Percentiles rank a stretch among this genome's conserved stretches.
Evolutionary conservation across 2,329 filamentous ascomycete genomes (phyloP).

Genomic region (Colletotrichum gigasporum): DNA sequence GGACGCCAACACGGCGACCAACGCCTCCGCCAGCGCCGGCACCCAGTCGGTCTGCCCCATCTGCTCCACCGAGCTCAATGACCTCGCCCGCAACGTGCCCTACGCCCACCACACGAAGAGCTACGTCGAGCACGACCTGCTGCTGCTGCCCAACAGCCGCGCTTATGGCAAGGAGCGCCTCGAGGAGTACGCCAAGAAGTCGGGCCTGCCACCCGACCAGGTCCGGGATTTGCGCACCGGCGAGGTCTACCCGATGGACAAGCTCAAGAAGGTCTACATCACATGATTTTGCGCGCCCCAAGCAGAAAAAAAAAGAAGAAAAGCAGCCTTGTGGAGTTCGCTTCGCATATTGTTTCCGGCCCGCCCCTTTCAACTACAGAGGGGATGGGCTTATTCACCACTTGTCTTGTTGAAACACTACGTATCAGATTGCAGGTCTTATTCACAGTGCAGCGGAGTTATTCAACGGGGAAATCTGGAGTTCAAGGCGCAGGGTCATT

Average conservation of each 20-base stretch:
- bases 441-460: no score
- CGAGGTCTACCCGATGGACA: conserved; percentile 68
- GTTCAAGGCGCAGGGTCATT: no score
- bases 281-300: conserved; percentile 63
- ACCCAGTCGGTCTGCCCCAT: conserved; percentile 79
- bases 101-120: conserved; percentile 97
- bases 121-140: conserved; percentile 86
- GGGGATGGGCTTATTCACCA: no score
- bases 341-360: no score
- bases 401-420: no score
- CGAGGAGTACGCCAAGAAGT: conserved; percentile 80
- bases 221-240: conserved; percentile 84
- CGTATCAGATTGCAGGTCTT: no score
- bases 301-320: no score
- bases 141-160: conserved; percentile 86
- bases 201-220: conserved; percentile 71
- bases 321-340: no score
- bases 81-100: conserved; percentile 86
- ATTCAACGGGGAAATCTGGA: no score
- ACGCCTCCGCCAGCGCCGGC: conserved; percentile 24
- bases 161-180: conserved; percentile 84
- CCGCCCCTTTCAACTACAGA: no score
- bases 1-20: conserved; percentile 47
- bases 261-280: conserved; percentile 90
- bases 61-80: conserved; percentile 94